Evolutionary conservation across 139 green algal genomes (phyloP).

Genomic region (Micractinium conductrix): DNA sequence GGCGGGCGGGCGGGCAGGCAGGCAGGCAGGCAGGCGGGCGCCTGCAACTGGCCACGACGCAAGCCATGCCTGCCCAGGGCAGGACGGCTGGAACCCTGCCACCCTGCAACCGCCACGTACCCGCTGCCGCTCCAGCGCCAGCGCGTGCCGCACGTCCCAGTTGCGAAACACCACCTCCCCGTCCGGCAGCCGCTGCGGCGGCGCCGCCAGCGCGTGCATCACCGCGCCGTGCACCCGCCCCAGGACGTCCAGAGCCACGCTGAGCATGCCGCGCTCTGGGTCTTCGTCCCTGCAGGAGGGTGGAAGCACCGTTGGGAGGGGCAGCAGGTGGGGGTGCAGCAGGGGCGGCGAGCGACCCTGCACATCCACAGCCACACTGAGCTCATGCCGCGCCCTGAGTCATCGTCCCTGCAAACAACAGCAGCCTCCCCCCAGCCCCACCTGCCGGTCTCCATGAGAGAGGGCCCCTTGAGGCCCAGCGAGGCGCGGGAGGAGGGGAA

Average conservation of each 20-base stretch:
- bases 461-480: conserved; percentile 33
- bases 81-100: too few species aligned
- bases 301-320: background rate
- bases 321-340: background rate
- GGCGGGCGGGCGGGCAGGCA: too few species aligned
- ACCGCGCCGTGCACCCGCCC: conserved; percentile 58
- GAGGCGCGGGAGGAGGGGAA: conserved; percentile 69
- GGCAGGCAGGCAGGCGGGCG: too few species aligned
- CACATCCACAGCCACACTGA: too few species aligned
- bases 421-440: background rate
- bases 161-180: conserved; percentile 9
- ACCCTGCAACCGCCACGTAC: too few species aligned
- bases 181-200: background rate
- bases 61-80: background rate
- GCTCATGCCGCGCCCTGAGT: too few species aligned
- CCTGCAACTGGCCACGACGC: background rate
- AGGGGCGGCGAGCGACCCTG: background rate
- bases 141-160: conserved; percentile 55
- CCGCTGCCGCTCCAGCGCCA: conserved; percentile 46
- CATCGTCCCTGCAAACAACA: background rate
- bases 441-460: conserved; percentile 61
- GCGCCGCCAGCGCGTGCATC: conserved; percentile 35
- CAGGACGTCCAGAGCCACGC: conserved; percentile 59
- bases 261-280: conserved; percentile 56
- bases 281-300: conserved; percentile 57